Evolutionary conservation across 2,329 filamentous ascomycete species (phyloP), one percentile per base, ranked within the genome.

Genomic region (Chaetomium strumarium): DNA sequence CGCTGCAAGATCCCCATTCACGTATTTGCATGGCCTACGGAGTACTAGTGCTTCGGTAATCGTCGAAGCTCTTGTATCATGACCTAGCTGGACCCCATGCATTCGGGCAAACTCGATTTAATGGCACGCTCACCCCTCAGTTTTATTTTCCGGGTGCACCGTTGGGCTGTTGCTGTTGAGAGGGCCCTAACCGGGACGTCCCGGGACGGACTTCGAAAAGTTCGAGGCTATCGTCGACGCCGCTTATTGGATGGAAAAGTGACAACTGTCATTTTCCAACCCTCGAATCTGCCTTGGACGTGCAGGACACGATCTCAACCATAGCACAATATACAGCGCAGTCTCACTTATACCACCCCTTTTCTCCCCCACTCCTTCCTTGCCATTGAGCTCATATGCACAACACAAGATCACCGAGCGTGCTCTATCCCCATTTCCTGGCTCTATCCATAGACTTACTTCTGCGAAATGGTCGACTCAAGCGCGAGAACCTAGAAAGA

Each of bases 391-490:
- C 24, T 19, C 13, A 24, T 36, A 19, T 34, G 6, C 13, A 6
- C 34, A 42, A 42, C 19, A 13, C 19, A 13, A 29, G 19, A 40
- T 19, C n/a, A n/a, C n/a, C n/a, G n/a, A 20, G 8, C 17, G n/a
- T 16, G 36, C 38, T 20, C 38, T 9, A 24, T 24, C 24, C 17
- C 20, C 29, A 37, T n/a, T n/a, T 36, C 8, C 13, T 8, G 14
- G 13, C 8, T n/a, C 20, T 20, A 13, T 20, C 24, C 13, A 11
- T 14, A 33, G 12, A 39, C 30, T 29, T 47, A 56, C 17, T 55
- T 39, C 44, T 64, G 57, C 34, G 62, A 64, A 14, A 64, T 49
- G 5, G 60, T 60, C 19, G 65, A 65, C 56, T 75, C 72, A 16
- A 62, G 60, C 11, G 64, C 64, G 43, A 66, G 52, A 16, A 66